phyloP scores from a whole-genome alignment of 306 rosid genomes.

The Sophora flavescens region DNA sequence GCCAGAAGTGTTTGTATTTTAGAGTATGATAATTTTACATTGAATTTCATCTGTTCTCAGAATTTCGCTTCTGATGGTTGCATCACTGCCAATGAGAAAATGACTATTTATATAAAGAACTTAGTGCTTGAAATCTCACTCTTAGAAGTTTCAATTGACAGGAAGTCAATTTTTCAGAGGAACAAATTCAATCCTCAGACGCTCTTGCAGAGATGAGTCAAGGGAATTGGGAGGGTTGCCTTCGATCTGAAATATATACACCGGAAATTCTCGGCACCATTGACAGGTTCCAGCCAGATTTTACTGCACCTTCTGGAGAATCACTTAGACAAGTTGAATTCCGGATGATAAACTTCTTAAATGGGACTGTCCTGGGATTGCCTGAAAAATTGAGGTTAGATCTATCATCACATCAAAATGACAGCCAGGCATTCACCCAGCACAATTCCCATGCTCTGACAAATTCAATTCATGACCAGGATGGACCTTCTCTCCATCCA shows the following conservation, averaged over 20 bases:
- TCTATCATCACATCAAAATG: conserved; percentile 66
- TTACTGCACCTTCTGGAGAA: conserved; percentile 92
- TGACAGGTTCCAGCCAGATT: conserved; percentile 90
- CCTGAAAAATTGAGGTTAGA: conserved; percentile 79
- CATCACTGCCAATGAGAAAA: conserved; percentile 17
- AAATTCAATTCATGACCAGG: conserved; percentile 78
- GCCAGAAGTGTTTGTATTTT: conserved; percentile 19
- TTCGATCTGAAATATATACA: conserved; percentile 84
- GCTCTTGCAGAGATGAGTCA: conserved; percentile 91
- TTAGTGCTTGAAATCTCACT: conserved; percentile 38
- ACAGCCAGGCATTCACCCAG: conserved; percentile 63
- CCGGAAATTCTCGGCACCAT: conserved; percentile 73
- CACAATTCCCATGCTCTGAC: conserved; percentile 66
- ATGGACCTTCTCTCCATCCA: conserved; percentile 64
- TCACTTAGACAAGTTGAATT: conserved; percentile 94
- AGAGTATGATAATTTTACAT: conserved; percentile 30
- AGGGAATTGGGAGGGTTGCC: conserved; percentile 98
- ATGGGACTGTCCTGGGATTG: conserved; percentile 73
- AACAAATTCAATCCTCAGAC: conserved; percentile 80
- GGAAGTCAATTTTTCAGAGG: conserved; percentile 79
- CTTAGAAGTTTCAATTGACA: conserved; percentile 44
- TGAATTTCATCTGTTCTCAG: conserved; percentile 27
- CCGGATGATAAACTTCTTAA: conserved; percentile 82
- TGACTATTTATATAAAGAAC: conserved; percentile 18
- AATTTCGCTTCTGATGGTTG: conserved; percentile 36